Percentiles rank a stretch among this genome's conserved stretches.
phyloP scores from a whole-genome alignment of 2,329 filamentous ascomycete genomes.

The Teratosphaeria pseudoeucalypti region DNA sequence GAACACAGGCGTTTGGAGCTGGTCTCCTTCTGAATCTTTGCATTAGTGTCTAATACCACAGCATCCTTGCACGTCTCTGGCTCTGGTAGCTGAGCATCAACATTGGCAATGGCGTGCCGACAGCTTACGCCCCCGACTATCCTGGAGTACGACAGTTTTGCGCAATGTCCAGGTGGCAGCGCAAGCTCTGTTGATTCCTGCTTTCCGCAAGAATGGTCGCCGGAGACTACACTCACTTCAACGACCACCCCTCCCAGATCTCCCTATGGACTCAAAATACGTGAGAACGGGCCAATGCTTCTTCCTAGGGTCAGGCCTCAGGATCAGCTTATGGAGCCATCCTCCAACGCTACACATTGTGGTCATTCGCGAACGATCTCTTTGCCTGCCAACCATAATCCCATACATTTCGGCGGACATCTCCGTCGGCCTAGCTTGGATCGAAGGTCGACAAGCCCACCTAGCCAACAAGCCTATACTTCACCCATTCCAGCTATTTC shows the following conservation, averaged over 20 bases:
- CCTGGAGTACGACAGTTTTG: constrained; percentile 17
- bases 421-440: constrained; percentile 9
- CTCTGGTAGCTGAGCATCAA: constrained; percentile 25
- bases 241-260: constrained; percentile 22
- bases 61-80: constrained; percentile 9
- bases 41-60: constrained; percentile 16
- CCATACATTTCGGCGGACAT: constrained; percentile 18
- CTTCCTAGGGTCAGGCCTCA: constrained; percentile 18
- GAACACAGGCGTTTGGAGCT: constrained; percentile 32
- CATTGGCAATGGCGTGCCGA: constrained; percentile 32
- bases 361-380: constrained; percentile 20
- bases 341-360: constrained; percentile 5
- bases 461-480: constrained; percentile 5
- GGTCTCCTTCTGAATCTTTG: constrained; percentile 27
- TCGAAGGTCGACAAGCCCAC: constrained; percentile 19
- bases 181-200: constrained; percentile 21
- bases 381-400: constrained; percentile 17
- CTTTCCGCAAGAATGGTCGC: constrained; percentile 21
- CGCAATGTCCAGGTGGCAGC: constrained; percentile 22
- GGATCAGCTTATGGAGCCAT: constrained; percentile 18
- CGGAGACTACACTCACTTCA: constrained; percentile 20
- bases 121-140: constrained; percentile 36
- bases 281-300: constrained; percentile 19
- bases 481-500: constrained; percentile 11
- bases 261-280: constrained; percentile 13